Evolutionary conservation across 2,329 filamentous ascomycete species (phyloP).

Genomic region (Colletotrichum abscissum): DNA sequence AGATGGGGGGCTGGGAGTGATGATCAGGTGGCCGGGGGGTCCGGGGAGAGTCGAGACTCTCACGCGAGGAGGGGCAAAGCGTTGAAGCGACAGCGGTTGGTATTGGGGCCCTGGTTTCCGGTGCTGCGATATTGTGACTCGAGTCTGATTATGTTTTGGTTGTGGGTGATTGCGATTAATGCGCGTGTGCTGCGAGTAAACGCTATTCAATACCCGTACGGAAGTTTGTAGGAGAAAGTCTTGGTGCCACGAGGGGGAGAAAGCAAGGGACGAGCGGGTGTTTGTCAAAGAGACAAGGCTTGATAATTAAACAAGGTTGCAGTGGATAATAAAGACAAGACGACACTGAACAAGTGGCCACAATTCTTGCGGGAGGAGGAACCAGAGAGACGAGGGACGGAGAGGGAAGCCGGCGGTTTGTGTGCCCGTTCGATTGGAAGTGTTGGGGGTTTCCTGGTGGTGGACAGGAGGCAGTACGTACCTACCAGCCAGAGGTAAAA

Average conservation of each 20-base stretch:
- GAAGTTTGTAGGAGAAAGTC: background rate
- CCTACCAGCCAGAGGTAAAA: slow-evolving; percentile 7
- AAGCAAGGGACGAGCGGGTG: background rate
- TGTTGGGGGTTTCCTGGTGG: no score
- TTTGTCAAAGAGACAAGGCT: background rate
- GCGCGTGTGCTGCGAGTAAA: background rate
- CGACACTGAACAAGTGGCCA: background rate
- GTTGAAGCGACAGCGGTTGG: background rate
- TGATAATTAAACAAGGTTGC: background rate
- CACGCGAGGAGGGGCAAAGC: background rate
- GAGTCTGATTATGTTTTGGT: background rate
- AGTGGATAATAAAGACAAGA: background rate
- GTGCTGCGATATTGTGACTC: background rate
- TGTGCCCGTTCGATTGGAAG: no score
- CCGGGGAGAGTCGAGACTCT: background rate
- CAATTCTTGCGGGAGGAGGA: background rate
- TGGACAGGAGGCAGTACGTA: background rate
- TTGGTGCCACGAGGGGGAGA: background rate
- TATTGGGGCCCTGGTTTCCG: background rate
- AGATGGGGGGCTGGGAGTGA: background rate
- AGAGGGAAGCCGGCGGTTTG: no score
- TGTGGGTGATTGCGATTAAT: background rate
- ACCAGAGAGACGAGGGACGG: background rate
- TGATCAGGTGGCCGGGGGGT: background rate
- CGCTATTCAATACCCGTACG: background rate